A percentile compares a stretch with the other conserved stretches of the same genome.
Evolutionary conservation across 2,329 filamentous ascomycete species (phyloP).

Genomic region (Beauveria sp.): DNA sequence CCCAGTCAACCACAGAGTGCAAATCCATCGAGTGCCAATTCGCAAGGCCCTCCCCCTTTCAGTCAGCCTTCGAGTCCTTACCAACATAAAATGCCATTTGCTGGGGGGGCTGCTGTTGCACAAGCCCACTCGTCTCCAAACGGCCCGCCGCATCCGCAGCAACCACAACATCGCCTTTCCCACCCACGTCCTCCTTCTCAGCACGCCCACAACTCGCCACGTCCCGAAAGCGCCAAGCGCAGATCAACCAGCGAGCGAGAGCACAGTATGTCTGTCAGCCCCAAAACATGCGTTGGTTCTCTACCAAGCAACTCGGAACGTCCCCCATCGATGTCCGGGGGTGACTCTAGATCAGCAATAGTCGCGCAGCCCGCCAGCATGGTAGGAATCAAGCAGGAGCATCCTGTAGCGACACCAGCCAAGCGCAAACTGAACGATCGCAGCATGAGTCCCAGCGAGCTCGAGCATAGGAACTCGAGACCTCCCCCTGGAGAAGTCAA

Average conservation of each 20-base stretch:
- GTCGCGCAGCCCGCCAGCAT: constrained; percentile 21
- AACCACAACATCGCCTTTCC: constrained; percentile 17
- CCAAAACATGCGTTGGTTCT: constrained; percentile 60
- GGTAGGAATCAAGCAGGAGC: constrained; percentile 19
- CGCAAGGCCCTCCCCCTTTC: constrained; percentile 10
- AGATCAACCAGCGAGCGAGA: constrained; percentile 57
- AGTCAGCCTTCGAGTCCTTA: constrained; percentile 49
- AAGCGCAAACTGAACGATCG: constrained; percentile 34
- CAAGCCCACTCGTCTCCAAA: constrained; percentile 9
- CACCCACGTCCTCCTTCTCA: constrained; percentile 27
- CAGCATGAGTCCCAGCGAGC: constrained; percentile 40
- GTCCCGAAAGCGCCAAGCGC: constrained; percentile 39
- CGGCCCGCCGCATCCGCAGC: constrained; percentile 9
- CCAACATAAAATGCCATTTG: constrained; percentile 36
- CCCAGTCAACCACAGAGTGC: constrained; percentile 41
- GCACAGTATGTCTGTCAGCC: constrained; percentile 66
- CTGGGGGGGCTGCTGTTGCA: background rate
- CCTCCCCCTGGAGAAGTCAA: constrained; percentile 44
- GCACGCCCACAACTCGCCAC: constrained; percentile 36
- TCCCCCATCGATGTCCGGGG: constrained; percentile 16
- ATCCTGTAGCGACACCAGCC: constrained; percentile 26
- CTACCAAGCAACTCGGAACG: constrained; percentile 37
- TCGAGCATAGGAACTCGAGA: constrained; percentile 41
- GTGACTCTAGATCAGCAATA: constrained; percentile 19
- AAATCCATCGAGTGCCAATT: constrained; percentile 37